Conservation (phyloP, 202 grass and related monocot genomes). For the Saccharum hybrid region DNA sequence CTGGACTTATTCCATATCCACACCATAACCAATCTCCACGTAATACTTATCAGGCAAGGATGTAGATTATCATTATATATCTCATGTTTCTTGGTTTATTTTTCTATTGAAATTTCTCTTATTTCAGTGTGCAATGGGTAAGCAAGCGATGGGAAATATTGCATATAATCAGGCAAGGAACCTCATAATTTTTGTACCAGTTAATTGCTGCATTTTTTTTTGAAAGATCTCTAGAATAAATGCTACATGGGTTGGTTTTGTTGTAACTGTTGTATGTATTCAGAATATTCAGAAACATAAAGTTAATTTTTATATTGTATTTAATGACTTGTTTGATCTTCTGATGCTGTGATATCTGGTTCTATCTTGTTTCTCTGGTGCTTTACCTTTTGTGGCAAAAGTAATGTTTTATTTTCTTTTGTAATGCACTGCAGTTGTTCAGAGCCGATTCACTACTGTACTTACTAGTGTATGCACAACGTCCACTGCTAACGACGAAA, state of each 20-base stretch:
- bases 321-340: background rate
- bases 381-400: slow-evolving; percentile 1
- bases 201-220: slow-evolving; percentile 4
- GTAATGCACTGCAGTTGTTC: slow-evolving; percentile 61
- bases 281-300: background rate
- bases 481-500: slow-evolving; percentile 92
- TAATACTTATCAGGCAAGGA: slow-evolving; percentile 90
- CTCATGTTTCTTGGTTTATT: slow-evolving; percentile 17
- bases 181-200: background rate
- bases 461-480: slow-evolving; percentile 87
- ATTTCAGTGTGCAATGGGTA: slow-evolving; percentile 96
- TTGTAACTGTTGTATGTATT: slow-evolving; percentile 12
- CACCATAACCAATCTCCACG: slow-evolving; percentile 98
- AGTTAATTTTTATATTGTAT: slow-evolving; percentile 5
- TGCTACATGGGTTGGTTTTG: slow-evolving; percentile 2
- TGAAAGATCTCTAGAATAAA: background rate
- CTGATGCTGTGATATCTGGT: background rate
- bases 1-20: slow-evolving; percentile 94
- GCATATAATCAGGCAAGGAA: slow-evolving; percentile 79
- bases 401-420: slow-evolving; percentile 17
- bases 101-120: slow-evolving; percentile 38
- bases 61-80: background rate
- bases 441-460: slow-evolving; percentile 91
- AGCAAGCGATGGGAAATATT: slow-evolving; percentile 99
- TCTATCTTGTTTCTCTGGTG: background rate